Conservation (phyloP, 2,329 filamentous ascomycete genomes). For the Trichoderma sp. region DNA sequence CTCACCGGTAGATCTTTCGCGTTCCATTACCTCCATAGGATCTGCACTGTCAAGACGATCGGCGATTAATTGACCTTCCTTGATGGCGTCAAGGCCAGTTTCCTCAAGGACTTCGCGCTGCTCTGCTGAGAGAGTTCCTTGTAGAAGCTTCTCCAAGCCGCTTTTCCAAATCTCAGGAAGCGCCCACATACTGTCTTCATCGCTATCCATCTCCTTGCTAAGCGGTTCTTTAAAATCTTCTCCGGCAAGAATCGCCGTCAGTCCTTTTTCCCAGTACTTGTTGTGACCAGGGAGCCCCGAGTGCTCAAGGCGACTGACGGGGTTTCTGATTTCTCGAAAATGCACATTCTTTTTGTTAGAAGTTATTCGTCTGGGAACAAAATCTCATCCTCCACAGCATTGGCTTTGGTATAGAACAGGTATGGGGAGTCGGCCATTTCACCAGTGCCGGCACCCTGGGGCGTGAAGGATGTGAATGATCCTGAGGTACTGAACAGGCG, state of each 20-base stretch:
- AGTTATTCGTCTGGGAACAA: conserved; percentile 28
- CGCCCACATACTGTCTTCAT: conserved; percentile 24
- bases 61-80: background rate
- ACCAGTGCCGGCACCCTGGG: background rate
- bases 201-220: conserved; percentile 6
- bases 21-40: conserved; percentile 27
- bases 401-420: conserved; percentile 29
- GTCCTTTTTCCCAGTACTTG: conserved; percentile 14
- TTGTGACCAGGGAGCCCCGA: conserved; percentile 19
- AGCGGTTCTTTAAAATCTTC: background rate
- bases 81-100: background rate
- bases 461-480: background rate
- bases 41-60: conserved; percentile 19
- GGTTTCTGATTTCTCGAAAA: conserved; percentile 27
- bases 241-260: background rate
- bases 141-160: conserved; percentile 20
- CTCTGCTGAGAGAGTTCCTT: background rate
- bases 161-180: conserved; percentile 27
- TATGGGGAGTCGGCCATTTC: conserved; percentile 21
- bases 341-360: conserved; percentile 20
- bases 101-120: conserved; percentile 12
- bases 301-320: conserved; percentile 24
- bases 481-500: conserved; percentile 18
- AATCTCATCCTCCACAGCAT: conserved; percentile 26
- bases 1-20: conserved; percentile 26